A percentile compares a stretch with the other conserved stretches of the same genome.
These are phyloP conservation scores for Trypanosoma melophagium DNA, from an alignment of 208 protist genomes.

Conservation along the genomic window DNA sequence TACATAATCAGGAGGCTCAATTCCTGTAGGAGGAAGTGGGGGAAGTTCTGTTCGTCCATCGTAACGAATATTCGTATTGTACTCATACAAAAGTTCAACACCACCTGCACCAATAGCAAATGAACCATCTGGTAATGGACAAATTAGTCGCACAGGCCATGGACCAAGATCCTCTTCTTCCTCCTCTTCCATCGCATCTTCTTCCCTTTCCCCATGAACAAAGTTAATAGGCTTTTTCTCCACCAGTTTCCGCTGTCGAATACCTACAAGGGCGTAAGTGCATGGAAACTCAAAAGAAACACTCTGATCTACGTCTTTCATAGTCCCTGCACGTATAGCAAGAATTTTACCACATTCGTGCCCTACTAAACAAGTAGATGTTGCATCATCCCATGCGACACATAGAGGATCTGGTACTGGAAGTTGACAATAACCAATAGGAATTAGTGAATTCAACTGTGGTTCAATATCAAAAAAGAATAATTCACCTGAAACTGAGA, in stretches of 20 bases:
- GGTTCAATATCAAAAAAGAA: conserved; percentile 92
- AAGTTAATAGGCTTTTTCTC: conserved; percentile 55
- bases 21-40: conserved; percentile 80
- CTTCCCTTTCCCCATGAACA: conserved; percentile 41
- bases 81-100: conserved; percentile 76
- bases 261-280: conserved; percentile 63
- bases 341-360: conserved; percentile 71
- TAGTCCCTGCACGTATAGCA: conserved; percentile 47
- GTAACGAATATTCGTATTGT: conserved; percentile 66
- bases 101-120: conserved; percentile 67
- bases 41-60: conserved; percentile 50
- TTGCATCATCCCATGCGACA: conserved; percentile 65
- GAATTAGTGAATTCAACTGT: conserved; percentile 32
- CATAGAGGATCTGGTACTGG: conserved; percentile 53
- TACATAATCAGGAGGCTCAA: conserved; percentile 83
- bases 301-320: conserved; percentile 52
- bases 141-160: conserved; percentile 63
- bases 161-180: conserved; percentile 73
- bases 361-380: conserved; percentile 65
- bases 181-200: conserved; percentile 57
- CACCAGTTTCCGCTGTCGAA: conserved; percentile 68
- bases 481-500: conserved; percentile 73
- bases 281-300: conserved; percentile 70
- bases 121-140: conserved; percentile 37
- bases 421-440: conserved; percentile 81